Evolutionary conservation across 768 basidiomycete genomes (phyloP).

Genomic region (Jaapia argillacea): DNA sequence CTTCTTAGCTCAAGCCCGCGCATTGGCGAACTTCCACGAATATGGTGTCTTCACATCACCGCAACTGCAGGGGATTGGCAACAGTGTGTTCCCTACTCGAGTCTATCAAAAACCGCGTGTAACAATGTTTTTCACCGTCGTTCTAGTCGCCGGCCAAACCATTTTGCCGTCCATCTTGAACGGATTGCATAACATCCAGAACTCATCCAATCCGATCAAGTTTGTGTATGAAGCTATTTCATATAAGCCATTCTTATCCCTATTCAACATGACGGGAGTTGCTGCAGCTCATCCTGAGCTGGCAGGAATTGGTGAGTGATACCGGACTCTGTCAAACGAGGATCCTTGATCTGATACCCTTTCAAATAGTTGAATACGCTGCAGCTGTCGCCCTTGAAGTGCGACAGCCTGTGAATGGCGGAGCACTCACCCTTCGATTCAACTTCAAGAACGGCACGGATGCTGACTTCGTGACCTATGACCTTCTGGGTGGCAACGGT

Average conservation of each 20-base stretch:
- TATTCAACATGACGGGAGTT: conserved; percentile 70
- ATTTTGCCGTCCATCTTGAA: conserved; percentile 51
- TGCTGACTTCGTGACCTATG: conserved; percentile 33
- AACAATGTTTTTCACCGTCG: too few relatives aligned
- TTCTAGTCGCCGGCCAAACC: conserved; percentile 54
- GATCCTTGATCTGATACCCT: too few relatives aligned
- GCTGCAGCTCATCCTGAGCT: conserved; percentile 39
- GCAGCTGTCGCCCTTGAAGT: conserved; percentile 50
- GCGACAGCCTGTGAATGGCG: conserved; percentile 23
- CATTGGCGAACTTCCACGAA: conserved; percentile 65
- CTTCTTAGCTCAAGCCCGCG: conserved; percentile 36
- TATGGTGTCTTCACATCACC: conserved; percentile 53
- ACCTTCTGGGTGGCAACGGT: conserved; percentile 20
- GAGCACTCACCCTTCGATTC: conserved; percentile 45
- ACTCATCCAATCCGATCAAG: conserved; percentile 41
- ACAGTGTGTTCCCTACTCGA: conserved; percentile 34
- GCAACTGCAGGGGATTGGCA: conserved; percentile 48
- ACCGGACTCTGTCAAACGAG: background rate
- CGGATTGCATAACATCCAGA: conserved; percentile 40
- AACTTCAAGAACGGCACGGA: conserved; percentile 60
- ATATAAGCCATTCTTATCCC: conserved; percentile 70
- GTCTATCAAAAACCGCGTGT: too few relatives aligned
- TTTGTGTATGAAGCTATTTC: conserved; percentile 50
- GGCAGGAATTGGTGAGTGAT: conserved; percentile 41
- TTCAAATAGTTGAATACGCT: conserved; percentile 46